Evolutionary conservation across 495 filamentous ascomycete genomes (phyloP), one percentile per base, ranked within the genome.

Genomic region (Hypomontagnella submonticulosa): DNA sequence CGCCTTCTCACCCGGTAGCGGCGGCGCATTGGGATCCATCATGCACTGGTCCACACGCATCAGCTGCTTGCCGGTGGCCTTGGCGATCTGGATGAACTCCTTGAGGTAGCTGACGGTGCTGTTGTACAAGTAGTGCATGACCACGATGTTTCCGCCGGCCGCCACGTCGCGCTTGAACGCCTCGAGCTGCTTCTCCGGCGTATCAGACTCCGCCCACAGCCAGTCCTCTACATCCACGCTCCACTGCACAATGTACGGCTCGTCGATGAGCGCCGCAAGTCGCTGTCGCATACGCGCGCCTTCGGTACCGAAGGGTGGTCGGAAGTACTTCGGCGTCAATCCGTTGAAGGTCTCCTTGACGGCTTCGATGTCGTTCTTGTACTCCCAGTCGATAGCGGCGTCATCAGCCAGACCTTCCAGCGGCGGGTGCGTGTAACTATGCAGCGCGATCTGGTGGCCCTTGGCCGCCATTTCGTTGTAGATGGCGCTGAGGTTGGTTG

Each of bases 21-120:
- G 77, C 15, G 89, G 89, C 48, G 87, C 88, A 47, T 83, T 77
- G 4, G 86, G 87, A 75, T 92, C 90, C 79, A 85, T 82, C 81
- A 93, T 73, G 71, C 90, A 93, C 78, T 92, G 89, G 71, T 93
- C 90, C 44, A 93, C 86, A 15, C 90, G 80, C 90, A 93, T 92
- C 54, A 93, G 73, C 57, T 80, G 76, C 77, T 90, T 85, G 12
- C 89, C 89, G 1, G 81, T 85, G 6, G 67, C 77, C 79, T 88
- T 91, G 33, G 90, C 87, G 37, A 90, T 79, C 54, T 78, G 75
- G 71, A 93, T 92, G 67, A 91, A 88, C 74, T 91, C 79, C 42
- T 79, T 77, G 54, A 93, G 77, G 69, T 91, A 90, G 38, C 75
- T 71, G 8, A 92, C 88, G 12, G 90, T 93, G 34, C 78, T 84